Base-by-base conservation (phyloP, 345 rosid genomes). In the Eucalyptus leucophloia region DNA sequence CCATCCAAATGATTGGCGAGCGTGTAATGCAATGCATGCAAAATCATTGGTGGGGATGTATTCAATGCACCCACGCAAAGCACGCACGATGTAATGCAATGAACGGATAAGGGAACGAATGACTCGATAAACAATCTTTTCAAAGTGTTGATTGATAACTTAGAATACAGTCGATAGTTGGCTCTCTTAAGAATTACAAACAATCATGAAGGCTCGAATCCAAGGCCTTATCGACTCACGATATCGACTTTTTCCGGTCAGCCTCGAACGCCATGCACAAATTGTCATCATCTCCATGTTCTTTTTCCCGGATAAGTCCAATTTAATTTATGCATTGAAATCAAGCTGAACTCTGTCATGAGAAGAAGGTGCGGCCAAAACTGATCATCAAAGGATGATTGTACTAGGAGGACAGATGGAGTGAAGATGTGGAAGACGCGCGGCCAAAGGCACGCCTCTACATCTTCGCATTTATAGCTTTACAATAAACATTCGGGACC, bases 221-320 rank as follows among this genome's bases (percentile, higher is more conserved):
- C 45, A 21, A 0, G 30, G 7, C 26, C 45, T 0, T 0, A 77
- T 77, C 16, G 7, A 69, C 12, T 69, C 26, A 69, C 1, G 0
- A 18, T 34, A 69, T 69, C 12, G 44, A 34, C 44, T 21, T 40
- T 10, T 72, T 37, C 40, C 15, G 0, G 14, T 21, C 16, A 77
- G 45, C 83, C 83, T 77, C 5, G 28, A 37, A 21, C 16, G 83
- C 83, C 7, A 77, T 7, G 83, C 83, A 12, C 47, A 42, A 77
- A 72, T 37, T 72, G 0, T 34, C 45, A 37, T 72, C 44, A 5
- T 37, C 82, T 19, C 45, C 45, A 21, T 7, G 7, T 72, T 34
- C 21, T 34, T 18, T 69, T 34, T 19, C 7, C 23, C 24, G 7
- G 6, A 34, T 18, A 18, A 69, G 24, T 69, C 24, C 1, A 34